Conservation (phyloP, 2,329 filamentous ascomycete genomes). For the Verruconis gallopava region DNA sequence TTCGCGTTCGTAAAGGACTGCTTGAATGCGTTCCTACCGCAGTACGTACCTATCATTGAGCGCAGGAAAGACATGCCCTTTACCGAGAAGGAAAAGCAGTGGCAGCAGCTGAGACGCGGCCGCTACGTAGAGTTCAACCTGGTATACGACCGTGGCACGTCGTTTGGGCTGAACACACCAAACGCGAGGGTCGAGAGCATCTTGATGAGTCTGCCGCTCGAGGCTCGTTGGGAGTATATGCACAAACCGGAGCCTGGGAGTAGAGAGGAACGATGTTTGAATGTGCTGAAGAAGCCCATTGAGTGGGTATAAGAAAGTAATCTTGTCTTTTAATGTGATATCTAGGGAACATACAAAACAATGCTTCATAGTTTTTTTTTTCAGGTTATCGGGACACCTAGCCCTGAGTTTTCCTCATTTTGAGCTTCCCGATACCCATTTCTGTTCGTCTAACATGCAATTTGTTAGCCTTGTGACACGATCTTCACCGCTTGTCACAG, state of each 20-base stretch:
- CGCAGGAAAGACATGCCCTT: constrained; percentile 86
- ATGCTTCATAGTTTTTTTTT: too few relatives aligned
- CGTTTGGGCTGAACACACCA: constrained; percentile 87
- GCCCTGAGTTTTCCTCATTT: too few relatives aligned
- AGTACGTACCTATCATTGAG: constrained; percentile 80
- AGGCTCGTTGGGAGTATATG: constrained; percentile 94
- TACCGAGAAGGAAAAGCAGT: constrained; percentile 75
- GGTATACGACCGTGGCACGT: constrained; percentile 88
- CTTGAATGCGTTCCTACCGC: constrained; percentile 75
- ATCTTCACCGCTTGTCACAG: too few relatives aligned
- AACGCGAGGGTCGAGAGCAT: constrained; percentile 91
- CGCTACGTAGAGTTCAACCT: constrained; percentile 98
- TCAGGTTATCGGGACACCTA: too few relatives aligned
- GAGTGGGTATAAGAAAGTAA: constrained; percentile 52
- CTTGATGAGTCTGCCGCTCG: constrained; percentile 88
- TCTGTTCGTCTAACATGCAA: too few relatives aligned
- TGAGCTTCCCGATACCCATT: too few relatives aligned
- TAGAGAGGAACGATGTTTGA: constrained; percentile 67
- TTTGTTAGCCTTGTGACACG: too few relatives aligned
- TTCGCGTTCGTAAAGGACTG: constrained; percentile 84
- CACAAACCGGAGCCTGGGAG: constrained; percentile 64
- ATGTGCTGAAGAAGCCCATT: constrained; percentile 50
- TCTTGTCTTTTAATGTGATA: too few relatives aligned
- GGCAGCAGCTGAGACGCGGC: constrained; percentile 92
- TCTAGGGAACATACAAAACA: too few relatives aligned